phyloP scores from a whole-genome alignment of 2,329 filamentous ascomycete species.

The Alternaria incomplexa region DNA sequence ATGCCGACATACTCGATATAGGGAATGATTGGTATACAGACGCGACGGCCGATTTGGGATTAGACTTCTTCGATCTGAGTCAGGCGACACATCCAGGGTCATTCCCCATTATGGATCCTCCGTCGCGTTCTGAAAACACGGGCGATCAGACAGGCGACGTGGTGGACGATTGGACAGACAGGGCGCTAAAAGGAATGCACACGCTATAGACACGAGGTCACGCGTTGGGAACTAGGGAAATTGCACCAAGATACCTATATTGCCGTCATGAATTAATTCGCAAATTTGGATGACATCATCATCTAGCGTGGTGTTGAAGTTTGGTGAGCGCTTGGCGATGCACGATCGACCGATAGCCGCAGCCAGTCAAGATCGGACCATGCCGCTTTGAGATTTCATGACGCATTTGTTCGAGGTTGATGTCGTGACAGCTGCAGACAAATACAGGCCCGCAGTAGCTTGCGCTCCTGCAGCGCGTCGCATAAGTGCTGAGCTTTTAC shows the following conservation, averaged over 20 bases:
- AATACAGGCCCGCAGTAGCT: slow-evolving; percentile 12
- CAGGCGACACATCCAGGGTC: slow-evolving; percentile 3
- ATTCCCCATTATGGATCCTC: background rate
- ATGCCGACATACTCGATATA: slow-evolving; percentile 19
- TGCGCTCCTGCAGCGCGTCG: background rate
- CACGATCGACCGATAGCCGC: slow-evolving; percentile 14
- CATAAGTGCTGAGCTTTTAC: slow-evolving; percentile 1
- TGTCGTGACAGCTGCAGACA: slow-evolving; percentile 19
- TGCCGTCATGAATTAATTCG: slow-evolving; percentile 9
- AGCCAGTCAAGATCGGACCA: slow-evolving; percentile 16
- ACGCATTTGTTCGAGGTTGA: slow-evolving; percentile 34
- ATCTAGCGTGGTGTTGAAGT: slow-evolving; percentile 4
- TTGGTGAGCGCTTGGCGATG: slow-evolving; percentile 10
- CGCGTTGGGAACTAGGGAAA: background rate
- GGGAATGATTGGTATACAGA: slow-evolving; percentile 31
- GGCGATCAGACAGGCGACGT: slow-evolving; percentile 9
- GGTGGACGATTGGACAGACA: slow-evolving; percentile 30
- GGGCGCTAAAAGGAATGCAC: slow-evolving; percentile 24
- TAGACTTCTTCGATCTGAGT: slow-evolving; percentile 28
- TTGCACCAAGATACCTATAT: slow-evolving; percentile 2
- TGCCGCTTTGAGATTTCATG: slow-evolving; percentile 38
- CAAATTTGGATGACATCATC: slow-evolving; percentile 18
- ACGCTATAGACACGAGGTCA: slow-evolving; percentile 6
- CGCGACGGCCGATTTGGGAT: slow-evolving; percentile 24
- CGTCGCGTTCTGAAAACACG: slow-evolving; percentile 14